Evolutionary conservation across 2,329 filamentous ascomycete genomes (phyloP), one percentile per base, ranked within the genome.

Genomic region (Fusarium foetens): DNA sequence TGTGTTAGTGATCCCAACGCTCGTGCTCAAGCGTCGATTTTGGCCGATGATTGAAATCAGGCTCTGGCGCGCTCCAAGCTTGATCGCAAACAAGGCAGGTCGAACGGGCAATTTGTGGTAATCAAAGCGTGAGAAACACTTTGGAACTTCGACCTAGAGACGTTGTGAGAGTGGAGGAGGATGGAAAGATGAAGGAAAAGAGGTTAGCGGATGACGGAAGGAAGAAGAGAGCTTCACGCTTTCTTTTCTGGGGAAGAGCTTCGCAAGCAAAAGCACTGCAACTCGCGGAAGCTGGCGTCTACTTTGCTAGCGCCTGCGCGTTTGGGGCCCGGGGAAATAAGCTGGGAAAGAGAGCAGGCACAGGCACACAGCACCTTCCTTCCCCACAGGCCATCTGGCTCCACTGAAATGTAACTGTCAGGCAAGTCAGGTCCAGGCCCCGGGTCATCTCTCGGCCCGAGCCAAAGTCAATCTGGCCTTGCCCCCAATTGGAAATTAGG

Each of bases 241-340:
- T 73, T 71, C 55, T 61, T 62, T 67, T 66, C 58, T 62, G 69
- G 68, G 54, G 46, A 66, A 58, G 73, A 75, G 73, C 73, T 75
- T 75, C 73, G 62, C 70, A 60, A 73, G 68, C 66, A 75, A 72
- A 70, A 69, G 70, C 64, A 36, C 53, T 59, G 58, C 64, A 58
- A 51, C 53, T 35, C 62, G 55, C 66, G 70, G 69, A 53, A 67
- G 60, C 63, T 71, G 69, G 69, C 64, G 69, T 72, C 66, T 59
- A 67, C 57, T n/a, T n/a, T 36, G 33, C 68, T 71, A 72, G 69
- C 54, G 70, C 36, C 70, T 73, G 49, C 70, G 70, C 70, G 70
- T 72, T 62, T 72, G 69, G 64, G 66, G 25, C 58, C 64, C 46
- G 48, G 66, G 68, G 68, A 71, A 71, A 68, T 68, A 71, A 71